A percentile compares a stretch with the other conserved stretches of the same genome.
phyloP scores from a whole-genome alignment of 306 rosid genomes.

The Lagenaria siceraria region DNA sequence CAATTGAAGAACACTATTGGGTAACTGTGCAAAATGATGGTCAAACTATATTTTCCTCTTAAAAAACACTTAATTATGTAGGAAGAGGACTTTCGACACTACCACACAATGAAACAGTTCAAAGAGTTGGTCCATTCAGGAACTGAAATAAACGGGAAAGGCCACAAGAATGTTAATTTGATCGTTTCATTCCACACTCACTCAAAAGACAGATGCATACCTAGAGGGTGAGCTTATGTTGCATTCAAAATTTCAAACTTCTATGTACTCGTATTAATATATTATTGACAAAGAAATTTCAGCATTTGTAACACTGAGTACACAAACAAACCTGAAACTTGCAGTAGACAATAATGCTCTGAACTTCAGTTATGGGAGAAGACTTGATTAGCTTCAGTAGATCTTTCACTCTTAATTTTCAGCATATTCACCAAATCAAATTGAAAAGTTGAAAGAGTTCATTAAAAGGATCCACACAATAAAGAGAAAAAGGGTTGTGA shows the following conservation, averaged over 20 bases:
- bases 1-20: background rate
- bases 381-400: conserved; percentile 58
- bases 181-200: background rate
- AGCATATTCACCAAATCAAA: conserved; percentile 8
- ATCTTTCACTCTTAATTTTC: conserved; percentile 60
- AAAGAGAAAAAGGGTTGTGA: background rate
- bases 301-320: conserved; percentile 11
- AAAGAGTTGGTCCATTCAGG: background rate
- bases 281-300: background rate
- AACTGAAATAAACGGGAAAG: background rate
- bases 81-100: background rate
- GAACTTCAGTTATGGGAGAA: conserved; percentile 54
- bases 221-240: background rate
- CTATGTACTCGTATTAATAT: background rate
- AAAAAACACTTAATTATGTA: background rate
- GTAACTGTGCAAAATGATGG: background rate
- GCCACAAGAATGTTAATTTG: background rate
- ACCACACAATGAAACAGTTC: background rate
- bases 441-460: conserved; percentile 9
- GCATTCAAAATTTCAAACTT: background rate
- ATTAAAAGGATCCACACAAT: conserved; percentile 2
- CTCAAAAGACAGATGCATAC: background rate
- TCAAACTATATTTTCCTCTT: background rate
- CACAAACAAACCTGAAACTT: conserved; percentile 68
- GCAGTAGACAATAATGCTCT: conserved; percentile 85